phyloP scores from a whole-genome alignment of 148 eudicot species.

The Vaccinium corymbosum region DNA sequence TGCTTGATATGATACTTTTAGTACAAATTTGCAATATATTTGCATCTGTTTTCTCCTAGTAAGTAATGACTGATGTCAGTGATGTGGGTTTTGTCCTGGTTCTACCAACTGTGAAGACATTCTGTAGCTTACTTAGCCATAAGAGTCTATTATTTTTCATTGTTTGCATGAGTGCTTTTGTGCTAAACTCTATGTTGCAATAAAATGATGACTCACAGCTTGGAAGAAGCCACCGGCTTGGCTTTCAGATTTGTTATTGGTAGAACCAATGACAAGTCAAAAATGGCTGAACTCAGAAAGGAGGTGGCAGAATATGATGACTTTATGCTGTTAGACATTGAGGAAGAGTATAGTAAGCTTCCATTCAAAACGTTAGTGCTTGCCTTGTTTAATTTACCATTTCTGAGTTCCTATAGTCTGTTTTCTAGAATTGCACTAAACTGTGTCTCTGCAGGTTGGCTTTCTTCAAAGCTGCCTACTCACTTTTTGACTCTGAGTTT shows the following conservation, averaged over 20 bases:
- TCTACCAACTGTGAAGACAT: constrained; percentile 8
- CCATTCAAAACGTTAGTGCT: constrained; percentile 97
- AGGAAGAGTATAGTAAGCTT: constrained; percentile 93
- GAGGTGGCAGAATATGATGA: constrained; percentile 82
- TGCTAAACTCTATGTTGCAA: constrained; percentile 15
- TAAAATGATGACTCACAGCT: constrained; percentile 42
- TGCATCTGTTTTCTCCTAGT: not conserved
- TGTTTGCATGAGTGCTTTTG: constrained; percentile 9
- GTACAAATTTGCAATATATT: not conserved
- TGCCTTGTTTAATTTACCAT: constrained; percentile 16
- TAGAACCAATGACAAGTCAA: constrained; percentile 57
- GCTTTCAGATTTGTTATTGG: constrained; percentile 93
- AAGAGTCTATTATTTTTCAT: not conserved
- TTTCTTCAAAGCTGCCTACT: constrained; percentile 90
- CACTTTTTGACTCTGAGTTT: constrained; percentile 76
- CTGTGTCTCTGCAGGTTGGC: constrained; percentile 58
- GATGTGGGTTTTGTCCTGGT: not conserved
- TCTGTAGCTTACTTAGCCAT: not conserved
- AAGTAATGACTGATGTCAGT: not conserved
- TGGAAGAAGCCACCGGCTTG: constrained; percentile 96
- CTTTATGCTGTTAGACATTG: constrained; percentile 79
- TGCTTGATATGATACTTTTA: not conserved
- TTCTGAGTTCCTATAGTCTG: constrained; percentile 8
- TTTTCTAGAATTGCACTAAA: constrained; percentile 15
- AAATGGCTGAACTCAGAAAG: constrained; percentile 73